Evolutionary conservation across 345 rosid species (phyloP), one percentile per base, ranked within the genome.

Genomic region (Turritis glabra): DNA sequence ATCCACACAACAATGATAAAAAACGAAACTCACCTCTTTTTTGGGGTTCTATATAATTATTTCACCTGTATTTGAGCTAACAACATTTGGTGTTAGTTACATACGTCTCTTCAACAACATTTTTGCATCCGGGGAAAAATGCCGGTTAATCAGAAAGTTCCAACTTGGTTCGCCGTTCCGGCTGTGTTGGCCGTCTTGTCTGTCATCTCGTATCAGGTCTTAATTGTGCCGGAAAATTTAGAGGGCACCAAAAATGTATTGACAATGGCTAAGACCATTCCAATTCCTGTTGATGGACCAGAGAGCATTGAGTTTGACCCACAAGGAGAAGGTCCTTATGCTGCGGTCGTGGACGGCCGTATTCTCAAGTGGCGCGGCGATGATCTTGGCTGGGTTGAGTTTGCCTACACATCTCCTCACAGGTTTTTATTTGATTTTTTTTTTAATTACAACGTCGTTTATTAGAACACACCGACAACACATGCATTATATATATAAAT

Each of bases 301-400:
- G 81, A 79, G 71, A 79, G 81, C 19, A 13, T 79, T 13, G 78
- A 53, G 29, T 79, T 55, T 47, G 81, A 79, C 15, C 78, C 59
- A 8, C 50, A 26, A 26, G 81, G 81, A 5, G 78, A 44, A 66
- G 81, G 81, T 40, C 81, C 81, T 26, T 79, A 79, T 56, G 70
- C 65, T 44, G 23, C 67, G 0, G 71, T 62, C 25, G 70, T 68
- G 3, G 78, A 73, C 43, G 82, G 82, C 3, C 75, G 82, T 61
- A 23, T 79, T 19, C 75, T 79, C 47, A 79, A 79, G 66, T 79
- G 82, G 82, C 70, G 50, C 14, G 78, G 79, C 2, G 70, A 53
- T 44, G 75, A 22, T 13, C 75, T 64, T 10, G 84, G 89, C 6
- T 89, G 91, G 96, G 75, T 76, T 13, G 85, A 86, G 17, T 88